Evolutionary conservation across 169 alveolate genomes (phyloP), one percentile per base, ranked within the genome.

Genomic region (Plasmodium gonderi): DNA sequence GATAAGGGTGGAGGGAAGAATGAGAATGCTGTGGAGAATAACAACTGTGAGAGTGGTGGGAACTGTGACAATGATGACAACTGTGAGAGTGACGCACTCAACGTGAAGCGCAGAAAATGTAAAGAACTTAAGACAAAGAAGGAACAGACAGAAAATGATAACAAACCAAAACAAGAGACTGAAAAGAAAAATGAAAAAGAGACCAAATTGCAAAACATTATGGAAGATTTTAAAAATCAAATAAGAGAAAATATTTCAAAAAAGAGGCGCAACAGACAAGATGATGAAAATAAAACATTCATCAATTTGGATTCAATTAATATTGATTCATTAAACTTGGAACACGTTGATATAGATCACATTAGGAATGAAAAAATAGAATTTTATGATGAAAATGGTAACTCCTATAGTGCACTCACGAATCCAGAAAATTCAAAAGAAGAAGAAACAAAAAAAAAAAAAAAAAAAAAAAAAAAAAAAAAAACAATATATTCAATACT

Each of bases 401-500:
- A 79, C 1, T 36, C 26, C 14, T 96, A 67, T 54, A 72, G 33
- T 45, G 45, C 44, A 8, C 82, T 31, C 36, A 91, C 77, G n/a
- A 95, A 96, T 1, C 33, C 75, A 42, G 80, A 82, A 23, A 36
- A 75, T n/a, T 76, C 89, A 23, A 38, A 49, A n/a, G 80, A 94
- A 36, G 96, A 92, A 33, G 95, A 79, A 17, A 20, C 31, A 33
- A 31, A 68, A 47, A 47, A 60, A 23, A 47, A 69, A 44, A 92
- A 80, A 49, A 82, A 93, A 38, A 96, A 92, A 68, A 92, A 95
- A 74, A 95, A 95, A 60, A 80, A 93, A 49, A 96, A 95, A 47
- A 82, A 94, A 80, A 69, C 92, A 1, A 51, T 92, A 45, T 97
- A 96, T 94, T 95, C 96, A n/a, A 93, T 99, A 7, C 97, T 98